Percentiles rank a stretch among this genome's conserved stretches.
Evolutionary conservation across 2,329 filamentous ascomycete genomes (phyloP).

Genomic region (Coleophoma crateriformis): DNA sequence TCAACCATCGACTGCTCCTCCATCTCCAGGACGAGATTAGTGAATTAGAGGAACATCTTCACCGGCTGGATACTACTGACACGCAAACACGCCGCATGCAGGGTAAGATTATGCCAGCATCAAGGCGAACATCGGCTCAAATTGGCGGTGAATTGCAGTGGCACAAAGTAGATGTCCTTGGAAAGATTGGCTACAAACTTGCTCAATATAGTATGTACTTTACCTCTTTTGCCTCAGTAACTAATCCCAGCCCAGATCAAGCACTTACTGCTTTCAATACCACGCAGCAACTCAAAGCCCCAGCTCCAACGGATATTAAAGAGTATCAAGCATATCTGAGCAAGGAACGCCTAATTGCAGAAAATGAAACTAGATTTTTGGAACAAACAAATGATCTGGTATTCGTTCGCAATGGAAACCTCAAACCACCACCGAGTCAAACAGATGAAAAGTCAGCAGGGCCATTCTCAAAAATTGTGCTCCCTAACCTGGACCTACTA

Average conservation of each 20-base stretch:
- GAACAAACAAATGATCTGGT: conserved; percentile 24
- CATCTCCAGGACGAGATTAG: conserved; percentile 81
- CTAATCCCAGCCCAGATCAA: conserved; percentile 37
- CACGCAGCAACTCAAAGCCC: conserved; percentile 42
- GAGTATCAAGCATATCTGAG: conserved; percentile 50
- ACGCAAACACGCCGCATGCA: conserved; percentile 32
- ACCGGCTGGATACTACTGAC: conserved; percentile 57
- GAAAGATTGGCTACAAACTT: conserved; percentile 59
- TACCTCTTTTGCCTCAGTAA: not conserved
- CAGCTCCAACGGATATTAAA: conserved; percentile 43
- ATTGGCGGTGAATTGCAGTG: conserved; percentile 52
- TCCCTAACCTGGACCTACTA: conserved; percentile 24
- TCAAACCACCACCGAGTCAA: not conserved
- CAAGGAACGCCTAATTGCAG: conserved; percentile 47
- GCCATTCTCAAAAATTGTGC: not conserved
- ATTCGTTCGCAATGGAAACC: conserved; percentile 15
- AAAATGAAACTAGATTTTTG: conserved; percentile 40
- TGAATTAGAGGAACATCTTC: conserved; percentile 75
- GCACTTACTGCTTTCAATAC: conserved; percentile 53
- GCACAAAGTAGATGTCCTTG: conserved; percentile 54
- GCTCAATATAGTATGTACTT: conserved; percentile 58
- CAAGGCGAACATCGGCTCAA: conserved; percentile 46
- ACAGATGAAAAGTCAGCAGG: not conserved
- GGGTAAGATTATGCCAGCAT: conserved; percentile 46
- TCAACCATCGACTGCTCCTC: conserved; percentile 78